Percentiles rank a stretch among this genome's conserved stretches.
Evolutionary conservation across 345 rosid species (phyloP).

Genomic region (Citrus unshiu): DNA sequence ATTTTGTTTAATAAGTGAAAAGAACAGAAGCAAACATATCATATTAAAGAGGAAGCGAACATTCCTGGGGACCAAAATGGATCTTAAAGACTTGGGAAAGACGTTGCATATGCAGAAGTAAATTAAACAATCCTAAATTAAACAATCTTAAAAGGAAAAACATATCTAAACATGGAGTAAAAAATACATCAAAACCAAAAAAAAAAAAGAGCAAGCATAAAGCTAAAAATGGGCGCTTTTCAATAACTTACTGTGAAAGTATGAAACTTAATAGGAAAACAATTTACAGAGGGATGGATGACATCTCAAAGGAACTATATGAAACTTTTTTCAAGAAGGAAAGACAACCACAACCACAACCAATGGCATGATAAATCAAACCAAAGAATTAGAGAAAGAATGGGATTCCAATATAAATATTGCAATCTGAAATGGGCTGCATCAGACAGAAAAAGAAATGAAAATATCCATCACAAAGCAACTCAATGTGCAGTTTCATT

Average conservation of each 20-base stretch:
- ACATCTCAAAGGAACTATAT: neutral
- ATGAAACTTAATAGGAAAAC: neutral
- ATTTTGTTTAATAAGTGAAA: neutral
- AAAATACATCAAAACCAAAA: neutral
- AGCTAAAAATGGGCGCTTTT: neutral
- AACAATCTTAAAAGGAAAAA: neutral
- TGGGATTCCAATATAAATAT: neutral
- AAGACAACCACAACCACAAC: neutral
- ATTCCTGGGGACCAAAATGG: neutral
- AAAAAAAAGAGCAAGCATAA: neutral
- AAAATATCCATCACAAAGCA: neutral
- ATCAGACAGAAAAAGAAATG: neutral
- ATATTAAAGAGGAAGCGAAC: neutral
- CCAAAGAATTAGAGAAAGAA: neutral
- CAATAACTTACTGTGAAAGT: neutral
- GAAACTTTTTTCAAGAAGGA: neutral
- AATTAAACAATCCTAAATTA: neutral
- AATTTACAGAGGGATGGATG: neutral
- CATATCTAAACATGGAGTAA: neutral
- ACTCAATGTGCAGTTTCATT: no score
- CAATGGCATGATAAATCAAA: neutral
- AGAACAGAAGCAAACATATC: neutral
- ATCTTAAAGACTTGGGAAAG: neutral
- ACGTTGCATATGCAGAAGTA: neutral
- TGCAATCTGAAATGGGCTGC: no score